phyloP scores from a whole-genome alignment of 306 rosid species.

The Quillaja saponaria region DNA sequence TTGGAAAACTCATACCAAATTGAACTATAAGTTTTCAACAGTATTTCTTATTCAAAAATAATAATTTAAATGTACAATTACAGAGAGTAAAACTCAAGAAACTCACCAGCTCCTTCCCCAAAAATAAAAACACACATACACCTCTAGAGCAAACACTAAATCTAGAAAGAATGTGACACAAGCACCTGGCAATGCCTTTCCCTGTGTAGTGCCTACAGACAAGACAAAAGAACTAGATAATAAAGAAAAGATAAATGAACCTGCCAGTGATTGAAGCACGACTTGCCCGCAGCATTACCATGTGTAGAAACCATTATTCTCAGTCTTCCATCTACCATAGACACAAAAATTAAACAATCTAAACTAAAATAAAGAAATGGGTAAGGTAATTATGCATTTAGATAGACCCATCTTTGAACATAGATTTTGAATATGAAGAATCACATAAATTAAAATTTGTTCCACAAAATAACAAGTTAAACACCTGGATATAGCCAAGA shows the following conservation, averaged over 20 bases:
- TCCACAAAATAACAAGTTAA: not conserved
- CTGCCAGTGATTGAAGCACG: constrained; percentile 58
- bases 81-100: constrained; percentile 11
- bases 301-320: constrained; percentile 44
- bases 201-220: too few species aligned
- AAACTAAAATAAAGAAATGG: not conserved
- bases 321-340: constrained; percentile 45
- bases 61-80: constrained; percentile 6
- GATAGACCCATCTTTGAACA: not conserved
- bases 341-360: not conserved
- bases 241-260: constrained; percentile 26
- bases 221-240: not conserved
- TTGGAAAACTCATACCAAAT: constrained; percentile 1
- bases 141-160: not conserved
- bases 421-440: not conserved
- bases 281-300: constrained; percentile 41
- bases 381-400: not conserved
- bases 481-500: constrained; percentile 46
- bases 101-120: not conserved
- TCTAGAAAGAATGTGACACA: too few species aligned
- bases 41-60: too few species aligned
- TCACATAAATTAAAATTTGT: not conserved
- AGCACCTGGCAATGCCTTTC: not conserved
- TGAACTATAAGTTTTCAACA: not conserved
- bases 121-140: not conserved